These are phyloP conservation scores for Trametes cingulata DNA, from an alignment of 768 basidiomycete species.

Conservation along the genomic window DNA sequence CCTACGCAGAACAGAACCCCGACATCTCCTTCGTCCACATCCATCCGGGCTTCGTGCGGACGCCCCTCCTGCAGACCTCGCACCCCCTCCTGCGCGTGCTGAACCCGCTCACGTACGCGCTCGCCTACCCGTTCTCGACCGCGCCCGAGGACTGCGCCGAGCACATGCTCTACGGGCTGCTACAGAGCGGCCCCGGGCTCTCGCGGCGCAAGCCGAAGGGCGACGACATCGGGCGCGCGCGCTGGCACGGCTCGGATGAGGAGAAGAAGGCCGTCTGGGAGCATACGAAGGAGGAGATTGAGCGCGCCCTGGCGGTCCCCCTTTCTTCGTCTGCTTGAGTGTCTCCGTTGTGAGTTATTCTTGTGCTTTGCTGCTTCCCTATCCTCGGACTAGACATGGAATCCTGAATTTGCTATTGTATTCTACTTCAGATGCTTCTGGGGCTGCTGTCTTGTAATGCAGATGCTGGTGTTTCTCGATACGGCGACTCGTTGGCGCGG, in stretches of 20 bases:
- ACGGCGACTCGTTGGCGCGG: no score
- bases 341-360: no score
- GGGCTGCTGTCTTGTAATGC: no score
- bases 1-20: slow-evolving; percentile 43
- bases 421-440: no score
- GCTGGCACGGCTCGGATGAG: slow-evolving; percentile 20
- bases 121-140: slow-evolving; percentile 13
- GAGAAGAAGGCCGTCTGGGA: slow-evolving; percentile 21
- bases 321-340: no score
- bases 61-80: slow-evolving; percentile 22
- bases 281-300: slow-evolving; percentile 22
- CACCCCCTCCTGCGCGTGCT: slow-evolving; percentile 7
- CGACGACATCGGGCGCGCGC: slow-evolving; percentile 22
- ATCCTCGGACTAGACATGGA: no score
- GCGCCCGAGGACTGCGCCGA: slow-evolving; percentile 21
- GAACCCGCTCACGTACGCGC: neutral
- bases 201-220: slow-evolving; percentile 12
- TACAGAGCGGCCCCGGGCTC: slow-evolving; percentile 12
- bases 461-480: no score
- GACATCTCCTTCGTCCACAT: slow-evolving; percentile 46
- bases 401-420: no score
- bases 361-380: no score
- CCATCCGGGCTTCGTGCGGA: slow-evolving; percentile 42
- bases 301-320: neutral
- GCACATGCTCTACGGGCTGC: slow-evolving; percentile 19